These are phyloP conservation scores for Komagataella mondaviorum DNA, from an alignment of 805 yeast genomes.

Conservation along the genomic window DNA sequence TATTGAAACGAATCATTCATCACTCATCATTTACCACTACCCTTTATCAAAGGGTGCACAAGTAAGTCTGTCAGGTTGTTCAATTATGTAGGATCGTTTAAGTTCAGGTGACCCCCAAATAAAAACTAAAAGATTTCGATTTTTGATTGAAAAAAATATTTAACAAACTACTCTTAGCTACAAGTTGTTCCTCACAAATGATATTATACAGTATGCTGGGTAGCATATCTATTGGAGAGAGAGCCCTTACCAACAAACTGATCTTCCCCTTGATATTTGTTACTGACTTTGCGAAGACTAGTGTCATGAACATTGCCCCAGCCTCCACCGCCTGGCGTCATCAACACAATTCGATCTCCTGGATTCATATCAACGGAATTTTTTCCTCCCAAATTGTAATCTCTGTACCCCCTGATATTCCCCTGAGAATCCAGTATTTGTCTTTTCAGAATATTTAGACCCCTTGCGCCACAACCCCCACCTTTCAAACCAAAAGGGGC, in stretches of 20 bases:
- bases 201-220: neutral
- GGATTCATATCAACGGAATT: conserved; percentile 38
- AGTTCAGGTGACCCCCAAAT: too few relatives aligned
- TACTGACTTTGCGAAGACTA: neutral
- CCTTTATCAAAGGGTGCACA: too few relatives aligned
- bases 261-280: neutral
- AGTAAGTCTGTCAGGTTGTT: too few relatives aligned
- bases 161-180: neutral
- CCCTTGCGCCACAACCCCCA: conserved; percentile 66
- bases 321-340: conserved; percentile 86
- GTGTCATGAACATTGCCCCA: conserved; percentile 28
- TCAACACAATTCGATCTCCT: conserved; percentile 57
- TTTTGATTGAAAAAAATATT: neutral
- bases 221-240: neutral
- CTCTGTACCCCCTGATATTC: conserved; percentile 18
- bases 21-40: too few relatives aligned
- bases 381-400: conserved; percentile 56
- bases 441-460: conserved; percentile 43
- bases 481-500: conserved; percentile 85
- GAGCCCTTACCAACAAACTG: conserved; percentile 1
- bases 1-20: too few relatives aligned
- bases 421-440: conserved; percentile 14
- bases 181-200: neutral
- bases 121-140: neutral
- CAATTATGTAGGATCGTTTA: too few relatives aligned